phyloP scores from a whole-genome alignment of 2,329 filamentous ascomycete species.

The Phialophora chinensis region DNA sequence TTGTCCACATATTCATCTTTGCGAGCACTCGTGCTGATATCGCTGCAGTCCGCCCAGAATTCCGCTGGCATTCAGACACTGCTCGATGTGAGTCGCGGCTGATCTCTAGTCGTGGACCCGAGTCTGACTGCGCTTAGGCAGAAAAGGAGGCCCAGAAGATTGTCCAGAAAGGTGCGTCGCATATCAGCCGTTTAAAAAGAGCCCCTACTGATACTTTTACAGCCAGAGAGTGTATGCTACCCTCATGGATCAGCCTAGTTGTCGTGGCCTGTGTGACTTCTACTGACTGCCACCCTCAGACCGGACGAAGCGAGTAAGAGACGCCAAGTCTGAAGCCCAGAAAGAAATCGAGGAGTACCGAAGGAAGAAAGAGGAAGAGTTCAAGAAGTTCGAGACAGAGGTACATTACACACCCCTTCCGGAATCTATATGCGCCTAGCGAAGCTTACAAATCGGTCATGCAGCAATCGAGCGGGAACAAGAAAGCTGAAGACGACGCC shows the following conservation, averaged over 20 bases:
- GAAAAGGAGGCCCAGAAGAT: constrained; percentile 99
- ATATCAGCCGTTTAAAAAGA: neutral
- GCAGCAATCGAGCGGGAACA: constrained; percentile 91
- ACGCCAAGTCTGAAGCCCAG: constrained; percentile 94
- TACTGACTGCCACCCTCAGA: constrained; percentile 56
- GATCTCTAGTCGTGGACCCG: constrained; percentile 21
- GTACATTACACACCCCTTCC: constrained; percentile 46
- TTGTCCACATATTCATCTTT: constrained; percentile 3
- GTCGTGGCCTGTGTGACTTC: constrained; percentile 7
- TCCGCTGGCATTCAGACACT: constrained; percentile 98
- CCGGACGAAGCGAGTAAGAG: constrained; percentile 96
- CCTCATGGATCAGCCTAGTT: constrained; percentile 4
- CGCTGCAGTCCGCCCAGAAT: constrained; percentile 87
- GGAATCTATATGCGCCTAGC: neutral
- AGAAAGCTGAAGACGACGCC: constrained; percentile 78
- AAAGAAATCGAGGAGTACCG: constrained; percentile 96
- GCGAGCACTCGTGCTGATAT: constrained; percentile 40
- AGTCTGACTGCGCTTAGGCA: constrained; percentile 63
- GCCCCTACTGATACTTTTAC: constrained; percentile 37
- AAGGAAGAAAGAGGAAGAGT: constrained; percentile 88
- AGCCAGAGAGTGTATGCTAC: constrained; percentile 83
- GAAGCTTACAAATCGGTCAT: constrained; percentile 1
- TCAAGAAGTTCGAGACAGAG: constrained; percentile 89
- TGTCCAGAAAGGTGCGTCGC: constrained; percentile 80
- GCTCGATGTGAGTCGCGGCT: constrained; percentile 76